Conservation (phyloP, 148 eudicot genomes). For the Linanthus parryae region DNA sequence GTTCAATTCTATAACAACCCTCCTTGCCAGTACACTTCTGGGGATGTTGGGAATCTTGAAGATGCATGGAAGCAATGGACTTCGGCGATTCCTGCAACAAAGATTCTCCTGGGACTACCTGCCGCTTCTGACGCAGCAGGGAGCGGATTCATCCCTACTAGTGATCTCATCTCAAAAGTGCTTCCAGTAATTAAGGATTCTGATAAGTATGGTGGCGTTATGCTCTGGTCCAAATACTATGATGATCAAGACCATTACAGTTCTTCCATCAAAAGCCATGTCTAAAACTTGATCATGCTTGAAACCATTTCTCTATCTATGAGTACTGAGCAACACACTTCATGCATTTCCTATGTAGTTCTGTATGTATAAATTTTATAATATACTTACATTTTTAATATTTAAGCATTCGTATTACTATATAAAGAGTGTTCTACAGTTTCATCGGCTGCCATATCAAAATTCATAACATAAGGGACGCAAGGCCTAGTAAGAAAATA, state of each 20-base stretch:
- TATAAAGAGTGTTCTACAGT: too few relatives aligned
- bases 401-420: too few relatives aligned
- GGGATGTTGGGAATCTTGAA: constrained; percentile 6
- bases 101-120: constrained; percentile 19
- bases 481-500: too few relatives aligned
- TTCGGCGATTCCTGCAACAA: constrained; percentile 4
- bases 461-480: too few relatives aligned
- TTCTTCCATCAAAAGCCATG: constrained; percentile 19
- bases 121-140: constrained; percentile 24
- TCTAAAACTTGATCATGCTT: too few relatives aligned
- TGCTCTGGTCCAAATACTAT: constrained; percentile 28
- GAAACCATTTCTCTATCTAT: too few relatives aligned
- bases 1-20: constrained; percentile 25
- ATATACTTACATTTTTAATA: too few relatives aligned
- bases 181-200: constrained; percentile 23
- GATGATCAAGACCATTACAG: constrained; percentile 22
- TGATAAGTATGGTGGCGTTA: constrained; percentile 20
- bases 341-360: too few relatives aligned
- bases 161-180: constrained; percentile 17
- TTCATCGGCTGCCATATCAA: too few relatives aligned
- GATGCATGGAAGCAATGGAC: constrained; percentile 25
- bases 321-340: too few relatives aligned
- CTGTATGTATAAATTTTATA: too few relatives aligned
- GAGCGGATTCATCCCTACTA: constrained; percentile 19
- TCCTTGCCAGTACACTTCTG: constrained; percentile 23